Evolutionary conservation across 768 basidiomycete genomes (phyloP), one percentile per base, ranked within the genome.

Genomic region (Phylloporus scabripes): DNA sequence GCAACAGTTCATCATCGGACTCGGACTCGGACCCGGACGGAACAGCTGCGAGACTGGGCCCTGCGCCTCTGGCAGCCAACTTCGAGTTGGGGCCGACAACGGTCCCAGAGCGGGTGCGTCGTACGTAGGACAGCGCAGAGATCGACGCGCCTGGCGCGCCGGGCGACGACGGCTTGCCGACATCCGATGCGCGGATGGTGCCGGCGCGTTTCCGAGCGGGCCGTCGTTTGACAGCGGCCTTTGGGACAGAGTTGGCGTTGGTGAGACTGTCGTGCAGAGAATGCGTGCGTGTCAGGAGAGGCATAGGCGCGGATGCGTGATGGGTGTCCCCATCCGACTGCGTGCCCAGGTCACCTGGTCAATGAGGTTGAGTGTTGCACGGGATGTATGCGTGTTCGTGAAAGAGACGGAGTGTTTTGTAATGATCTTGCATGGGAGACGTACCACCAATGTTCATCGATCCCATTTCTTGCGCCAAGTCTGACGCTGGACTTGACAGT

Each of bases 101-200:
- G 3, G 79, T 79, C 3, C 75, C 79, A 42, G 76, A 78, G 40
- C 77, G 72, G 8, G 75, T 74, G 8, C 79, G 70, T 18, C 70
- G 64, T 11, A 71, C 57, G 12, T 61, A 61, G 32, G 55, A 52
- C 4, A 18, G 23, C 15, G 43, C 46, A 7, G 48, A 32, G 20
- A 42, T 24, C 0, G 42, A 37, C 4, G 26, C 8, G 26, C 26
- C 26, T 26, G 24, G 24, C 7, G 24, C 24, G 24, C 24, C 24
- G 24, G 24, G 7, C 26, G 26, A 28, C 26, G 26, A 28, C 26
- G 26, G 48, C 29, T 53, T 67, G 29, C 54, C 17, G 42, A 68
- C 72, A 53, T 76, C 75, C n/a, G 72, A 79, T 42, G 72, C 77
- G 45, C 71, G 77, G 59, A 73, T 80, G 45, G 74, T 80, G 52